These are phyloP conservation scores for Fusarium napiforme DNA, from an alignment of 2,329 filamentous ascomycete species.

Conservation along the genomic window DNA sequence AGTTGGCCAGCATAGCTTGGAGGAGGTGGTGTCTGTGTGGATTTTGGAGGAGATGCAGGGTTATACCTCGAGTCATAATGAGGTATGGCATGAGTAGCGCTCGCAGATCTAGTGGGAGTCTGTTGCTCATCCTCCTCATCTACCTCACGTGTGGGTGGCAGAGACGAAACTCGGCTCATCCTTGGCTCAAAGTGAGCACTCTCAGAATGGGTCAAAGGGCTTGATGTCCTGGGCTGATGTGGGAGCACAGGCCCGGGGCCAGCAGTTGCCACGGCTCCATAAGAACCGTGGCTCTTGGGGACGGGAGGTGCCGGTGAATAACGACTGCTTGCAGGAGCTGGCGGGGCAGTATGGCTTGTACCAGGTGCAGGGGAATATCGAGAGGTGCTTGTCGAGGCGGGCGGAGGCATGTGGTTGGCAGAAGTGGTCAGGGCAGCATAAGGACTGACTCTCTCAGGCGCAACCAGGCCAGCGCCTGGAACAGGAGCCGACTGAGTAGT, in stretches of 20 bases:
- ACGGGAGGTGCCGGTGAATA: conserved; percentile 63
- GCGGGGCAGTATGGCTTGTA: conserved; percentile 45
- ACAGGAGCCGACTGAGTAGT: conserved; percentile 16
- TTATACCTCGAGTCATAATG: conserved; percentile 53
- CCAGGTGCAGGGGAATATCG: conserved; percentile 71
- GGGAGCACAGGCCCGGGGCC: conserved; percentile 60
- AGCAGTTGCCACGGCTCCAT: conserved; percentile 49
- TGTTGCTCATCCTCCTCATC: conserved; percentile 64
- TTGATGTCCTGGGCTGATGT: conserved; percentile 73
- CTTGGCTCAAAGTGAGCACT: conserved; percentile 67
- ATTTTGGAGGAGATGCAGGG: conserved; percentile 48
- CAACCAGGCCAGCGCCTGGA: conserved; percentile 57
- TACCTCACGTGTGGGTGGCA: conserved; percentile 71
- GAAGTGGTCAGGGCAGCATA: conserved; percentile 61
- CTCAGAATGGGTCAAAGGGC: conserved; percentile 73
- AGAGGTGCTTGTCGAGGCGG: conserved; percentile 50
- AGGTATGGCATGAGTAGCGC: conserved; percentile 40
- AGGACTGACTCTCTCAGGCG: conserved; percentile 63
- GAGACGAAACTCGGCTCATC: conserved; percentile 64
- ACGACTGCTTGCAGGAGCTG: conserved; percentile 57
- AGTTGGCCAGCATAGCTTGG: conserved; percentile 53
- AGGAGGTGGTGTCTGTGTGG: conserved; percentile 62
- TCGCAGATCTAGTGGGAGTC: conserved; percentile 42
- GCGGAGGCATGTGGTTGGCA: conserved; percentile 46
- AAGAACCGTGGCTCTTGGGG: conserved; percentile 57